Evolutionary conservation across 2,329 filamentous ascomycete genomes (phyloP).

Genomic region (Alternaria longipes): DNA sequence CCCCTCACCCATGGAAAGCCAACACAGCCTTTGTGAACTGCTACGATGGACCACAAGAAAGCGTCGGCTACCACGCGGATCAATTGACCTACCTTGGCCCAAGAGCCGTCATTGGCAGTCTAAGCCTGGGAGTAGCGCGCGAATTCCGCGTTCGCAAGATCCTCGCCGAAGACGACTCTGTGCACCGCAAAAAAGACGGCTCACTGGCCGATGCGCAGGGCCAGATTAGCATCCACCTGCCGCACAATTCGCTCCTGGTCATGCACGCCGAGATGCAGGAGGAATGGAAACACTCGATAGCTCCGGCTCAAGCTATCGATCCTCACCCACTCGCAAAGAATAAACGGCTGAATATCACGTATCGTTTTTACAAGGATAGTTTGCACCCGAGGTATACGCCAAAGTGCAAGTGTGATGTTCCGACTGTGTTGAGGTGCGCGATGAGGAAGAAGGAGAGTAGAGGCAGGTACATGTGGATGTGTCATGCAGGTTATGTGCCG

Average conservation of each 20-base stretch:
- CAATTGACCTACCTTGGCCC: slow-evolving; percentile 94
- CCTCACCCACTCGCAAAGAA: slow-evolving; percentile 85
- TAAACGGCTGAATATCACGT: slow-evolving; percentile 91
- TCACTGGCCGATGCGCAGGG: slow-evolving; percentile 71
- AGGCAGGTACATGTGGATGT: slow-evolving; percentile 94
- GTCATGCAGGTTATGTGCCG: slow-evolving; percentile 76
- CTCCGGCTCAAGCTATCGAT: slow-evolving; percentile 77
- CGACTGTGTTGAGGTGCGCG: slow-evolving; percentile 76
- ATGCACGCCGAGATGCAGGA: slow-evolving; percentile 99
- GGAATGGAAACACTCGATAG: slow-evolving; percentile 91
- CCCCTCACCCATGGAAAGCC: slow-evolving; percentile 75
- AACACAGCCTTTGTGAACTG: slow-evolving; percentile 96
- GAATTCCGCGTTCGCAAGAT: slow-evolving; percentile 89
- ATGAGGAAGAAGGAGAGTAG: slow-evolving; percentile 79
- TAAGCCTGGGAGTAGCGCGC: slow-evolving; percentile 90
- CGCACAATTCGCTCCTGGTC: slow-evolving; percentile 90
- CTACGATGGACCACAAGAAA: slow-evolving; percentile 82
- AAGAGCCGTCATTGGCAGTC: slow-evolving; percentile 83
- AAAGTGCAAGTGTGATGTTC: slow-evolving; percentile 76
- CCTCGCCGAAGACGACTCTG: slow-evolving; percentile 65
- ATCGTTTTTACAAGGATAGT: slow-evolving; percentile 81
- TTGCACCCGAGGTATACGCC: slow-evolving; percentile 83
- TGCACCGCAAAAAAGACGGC: slow-evolving; percentile 48
- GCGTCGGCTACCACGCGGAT: slow-evolving; percentile 91
- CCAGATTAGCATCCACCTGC: slow-evolving; percentile 91